phyloP scores from a whole-genome alignment of 805 yeast genomes.

The Lachancea sp. region DNA sequence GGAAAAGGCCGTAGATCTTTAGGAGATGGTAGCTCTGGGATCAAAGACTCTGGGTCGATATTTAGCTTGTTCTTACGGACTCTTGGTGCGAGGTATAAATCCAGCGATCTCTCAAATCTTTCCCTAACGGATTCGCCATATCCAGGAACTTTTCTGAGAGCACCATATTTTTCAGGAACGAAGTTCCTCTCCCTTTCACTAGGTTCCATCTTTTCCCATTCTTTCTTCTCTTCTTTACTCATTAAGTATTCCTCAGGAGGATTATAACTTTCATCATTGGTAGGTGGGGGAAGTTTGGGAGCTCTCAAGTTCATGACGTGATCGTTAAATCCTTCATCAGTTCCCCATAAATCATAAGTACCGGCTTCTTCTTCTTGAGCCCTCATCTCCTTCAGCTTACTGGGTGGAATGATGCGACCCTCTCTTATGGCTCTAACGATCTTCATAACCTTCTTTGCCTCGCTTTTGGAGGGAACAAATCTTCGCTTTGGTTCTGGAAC shows the following conservation, averaged over 20 bases:
- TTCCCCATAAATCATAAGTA: constrained; percentile 82
- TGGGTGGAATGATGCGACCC: constrained; percentile 83
- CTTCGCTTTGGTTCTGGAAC: constrained; percentile 96
- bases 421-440: constrained; percentile 93
- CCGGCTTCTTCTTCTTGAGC: constrained; percentile 46
- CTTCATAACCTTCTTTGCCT: constrained; percentile 94
- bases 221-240: constrained; percentile 66
- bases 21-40: constrained; percentile 96
- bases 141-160: constrained; percentile 91
- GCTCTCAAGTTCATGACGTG: constrained; percentile 91
- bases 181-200: constrained; percentile 72
- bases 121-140: constrained; percentile 81
- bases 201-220: constrained; percentile 66
- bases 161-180: constrained; percentile 71
- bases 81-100: constrained; percentile 92
- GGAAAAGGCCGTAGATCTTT: constrained; percentile 97
- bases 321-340: constrained; percentile 51
- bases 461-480: constrained; percentile 93
- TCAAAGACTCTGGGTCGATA: constrained; percentile 91
- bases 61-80: constrained; percentile 84
- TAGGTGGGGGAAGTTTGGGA: constrained; percentile 93
- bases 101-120: constrained; percentile 88
- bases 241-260: constrained; percentile 94
- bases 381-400: constrained; percentile 44
- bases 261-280: constrained; percentile 92